Evolutionary conservation across 352 stramenopile genomes (phyloP).

Genomic region (Pythium dissotocum): DNA sequence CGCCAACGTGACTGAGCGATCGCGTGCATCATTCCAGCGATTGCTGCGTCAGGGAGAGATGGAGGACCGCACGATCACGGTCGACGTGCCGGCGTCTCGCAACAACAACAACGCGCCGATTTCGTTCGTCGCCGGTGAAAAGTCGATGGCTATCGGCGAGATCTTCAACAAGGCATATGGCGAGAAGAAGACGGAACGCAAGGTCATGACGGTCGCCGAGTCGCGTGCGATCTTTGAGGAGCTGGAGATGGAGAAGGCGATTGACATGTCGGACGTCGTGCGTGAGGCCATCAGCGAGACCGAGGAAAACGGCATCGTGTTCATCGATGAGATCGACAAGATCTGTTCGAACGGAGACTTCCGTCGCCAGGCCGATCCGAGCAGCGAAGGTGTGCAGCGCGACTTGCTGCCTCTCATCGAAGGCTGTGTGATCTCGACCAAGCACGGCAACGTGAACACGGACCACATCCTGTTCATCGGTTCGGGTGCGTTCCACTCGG

Average conservation of each 20-base stretch:
- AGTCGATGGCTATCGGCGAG: conserved; percentile 68
- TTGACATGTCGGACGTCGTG: conserved; percentile 90
- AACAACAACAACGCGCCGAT: conserved; percentile 57
- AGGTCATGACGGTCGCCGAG: conserved; percentile 94
- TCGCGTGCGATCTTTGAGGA: conserved; percentile 94
- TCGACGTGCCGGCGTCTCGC: conserved; percentile 69
- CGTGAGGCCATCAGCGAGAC: conserved; percentile 89
- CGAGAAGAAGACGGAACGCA: conserved; percentile 89
- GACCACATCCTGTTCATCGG: conserved; percentile 99
- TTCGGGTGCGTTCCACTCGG: conserved; percentile 96
- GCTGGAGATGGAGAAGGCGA: conserved; percentile 94
- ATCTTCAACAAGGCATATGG: conserved; percentile 73
- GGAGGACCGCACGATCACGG: conserved; percentile 78
- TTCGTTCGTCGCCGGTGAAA: conserved; percentile 70
- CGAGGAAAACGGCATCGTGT: conserved; percentile 99
- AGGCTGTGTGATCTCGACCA: conserved; percentile 97
- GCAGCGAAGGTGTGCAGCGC: conserved; percentile 98
- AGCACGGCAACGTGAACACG: conserved; percentile 99
- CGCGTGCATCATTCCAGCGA: conserved; percentile 90
- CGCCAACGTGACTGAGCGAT: conserved; percentile 76
- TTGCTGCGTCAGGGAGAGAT: conserved; percentile 87
- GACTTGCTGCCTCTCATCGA: conserved; percentile 99
- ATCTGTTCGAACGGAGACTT: conserved; percentile 97
- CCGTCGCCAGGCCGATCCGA: conserved; percentile 93
- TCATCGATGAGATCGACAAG: conserved; percentile 99